Base-by-base conservation (phyloP, 768 basidiomycete species). In the Leccinum variicolor region DNA sequence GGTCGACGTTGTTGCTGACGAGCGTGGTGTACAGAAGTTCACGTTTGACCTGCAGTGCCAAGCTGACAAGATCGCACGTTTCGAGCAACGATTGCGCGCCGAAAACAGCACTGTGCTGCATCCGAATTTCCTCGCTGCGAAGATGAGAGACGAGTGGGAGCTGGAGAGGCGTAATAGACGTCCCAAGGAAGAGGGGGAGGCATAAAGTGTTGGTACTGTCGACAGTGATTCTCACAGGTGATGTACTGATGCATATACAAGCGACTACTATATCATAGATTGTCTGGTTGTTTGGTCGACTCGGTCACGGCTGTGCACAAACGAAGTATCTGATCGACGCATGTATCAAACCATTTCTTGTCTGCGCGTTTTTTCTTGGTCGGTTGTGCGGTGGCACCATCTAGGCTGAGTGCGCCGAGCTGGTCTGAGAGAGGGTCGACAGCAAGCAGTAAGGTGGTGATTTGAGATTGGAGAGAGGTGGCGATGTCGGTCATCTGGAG, bases 291-390 rank as follows among this genome's bases (percentile, higher is more conserved):
- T 36, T 33, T 34, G 36, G 77, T 61, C 34, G 66, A 67, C 10
- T 63, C 68, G 31, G 61, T 56, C 48, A 78, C 54, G 49, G 60
- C 69, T 46, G 70, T 57, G 55, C 68, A 71, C 23, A 76, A 69
- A 62, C 80, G 82, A 59, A 75, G 69, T 63, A 89, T 79, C 66
- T 90, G 86, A 51, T 77, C 74, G 62, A 89, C 82, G 66, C 87
- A 90, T 11, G 78, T 77, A 49, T 78, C 76, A 64, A 87, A 87
- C 87, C 89, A 89, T 64, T 77, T 83, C 54, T 70, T 71, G 17
- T 74, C 68, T 28, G 79, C 76, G 55, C 70, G 75, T 53, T 64
- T 68, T 54, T 64, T 68, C 52, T 71, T 71, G 46, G 59, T 49
- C 10, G 49, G 19, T 3, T 6, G 9, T 26, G 28, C 10, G n/a